phyloP scores from a whole-genome alignment of 1,284 basidiomycete genomes.

The Polyporus tsugae region DNA sequence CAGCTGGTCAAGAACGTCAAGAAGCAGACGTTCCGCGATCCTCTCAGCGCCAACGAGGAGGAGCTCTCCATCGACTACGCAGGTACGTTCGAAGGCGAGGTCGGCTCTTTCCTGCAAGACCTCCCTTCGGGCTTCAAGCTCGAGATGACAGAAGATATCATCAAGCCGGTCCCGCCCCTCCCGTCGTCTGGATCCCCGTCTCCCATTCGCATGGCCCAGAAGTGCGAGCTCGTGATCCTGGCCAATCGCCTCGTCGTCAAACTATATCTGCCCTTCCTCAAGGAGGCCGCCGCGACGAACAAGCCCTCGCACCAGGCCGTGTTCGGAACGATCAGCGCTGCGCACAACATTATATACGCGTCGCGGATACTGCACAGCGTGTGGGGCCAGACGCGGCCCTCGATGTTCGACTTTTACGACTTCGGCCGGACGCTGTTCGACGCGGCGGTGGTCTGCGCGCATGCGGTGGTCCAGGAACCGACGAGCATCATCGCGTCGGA shows the following conservation, averaged over 20 bases:
- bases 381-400: constrained; percentile 48
- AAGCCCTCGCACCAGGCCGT: constrained; percentile 56
- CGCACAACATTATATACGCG: constrained; percentile 64
- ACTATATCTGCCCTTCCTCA: constrained; percentile 73
- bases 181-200: constrained; percentile 26
- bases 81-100: constrained; percentile 59
- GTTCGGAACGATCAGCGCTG: constrained; percentile 65
- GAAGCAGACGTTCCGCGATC: constrained; percentile 52
- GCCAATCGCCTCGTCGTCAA: constrained; percentile 68
- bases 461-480: constrained; percentile 63
- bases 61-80: constrained; percentile 61
- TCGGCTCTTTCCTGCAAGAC: constrained; percentile 60
- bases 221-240: constrained; percentile 65
- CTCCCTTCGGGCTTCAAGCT: constrained; percentile 55
- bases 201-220: constrained; percentile 51
- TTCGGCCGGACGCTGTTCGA: constrained; percentile 68
- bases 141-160: constrained; percentile 43
- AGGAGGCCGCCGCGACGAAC: constrained; percentile 39
- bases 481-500: constrained; percentile 53
- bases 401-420: constrained; percentile 66
- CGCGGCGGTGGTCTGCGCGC: constrained; percentile 67
- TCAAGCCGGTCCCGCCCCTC: constrained; percentile 27
- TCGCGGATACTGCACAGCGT: constrained; percentile 52
- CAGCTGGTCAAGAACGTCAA: constrained; percentile 60
- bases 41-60: constrained; percentile 40